Percentiles rank a stretch among this genome's conserved stretches.
Conservation (phyloP, 2,329 filamentous ascomycete species). For the Thermoascus crustaceus region DNA sequence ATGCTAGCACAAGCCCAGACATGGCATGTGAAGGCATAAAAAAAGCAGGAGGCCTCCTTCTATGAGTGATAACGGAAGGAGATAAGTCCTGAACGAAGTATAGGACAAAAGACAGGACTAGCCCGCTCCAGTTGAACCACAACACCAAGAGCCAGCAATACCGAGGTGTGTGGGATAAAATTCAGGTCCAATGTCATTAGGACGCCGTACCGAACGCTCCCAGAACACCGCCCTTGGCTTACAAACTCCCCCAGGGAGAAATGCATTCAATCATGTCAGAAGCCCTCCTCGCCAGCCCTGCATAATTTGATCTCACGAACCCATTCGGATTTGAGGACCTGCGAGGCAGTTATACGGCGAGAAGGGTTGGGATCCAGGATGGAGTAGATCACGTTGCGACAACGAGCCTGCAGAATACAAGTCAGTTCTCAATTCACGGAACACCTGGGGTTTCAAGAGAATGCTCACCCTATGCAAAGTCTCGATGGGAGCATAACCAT, state of each 20-base stretch:
- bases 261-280: slow-evolving; percentile 41
- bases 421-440: neutral
- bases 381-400: slow-evolving; percentile 97
- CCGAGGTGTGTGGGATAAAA: neutral
- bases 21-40: neutral
- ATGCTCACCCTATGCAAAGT: slow-evolving; percentile 79
- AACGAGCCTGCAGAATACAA: slow-evolving; percentile 61
- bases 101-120: slow-evolving; percentile 1
- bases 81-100: neutral
- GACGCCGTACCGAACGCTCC: neutral
- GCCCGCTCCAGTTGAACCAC: neutral
- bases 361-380: slow-evolving; percentile 91
- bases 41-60: neutral
- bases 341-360: slow-evolving; percentile 87
- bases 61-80: neutral
- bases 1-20: neutral
- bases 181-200: neutral
- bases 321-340: slow-evolving; percentile 98
- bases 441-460: neutral
- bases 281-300: slow-evolving; percentile 91
- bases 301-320: slow-evolving; percentile 95
- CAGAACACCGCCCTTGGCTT: neutral
- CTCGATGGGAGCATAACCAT: slow-evolving; percentile 94
- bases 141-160: slow-evolving; percentile 1
- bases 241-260: neutral